Base-by-base conservation (phyloP, 2,329 filamentous ascomycete genomes). In the Hansfordia pulvinata region DNA sequence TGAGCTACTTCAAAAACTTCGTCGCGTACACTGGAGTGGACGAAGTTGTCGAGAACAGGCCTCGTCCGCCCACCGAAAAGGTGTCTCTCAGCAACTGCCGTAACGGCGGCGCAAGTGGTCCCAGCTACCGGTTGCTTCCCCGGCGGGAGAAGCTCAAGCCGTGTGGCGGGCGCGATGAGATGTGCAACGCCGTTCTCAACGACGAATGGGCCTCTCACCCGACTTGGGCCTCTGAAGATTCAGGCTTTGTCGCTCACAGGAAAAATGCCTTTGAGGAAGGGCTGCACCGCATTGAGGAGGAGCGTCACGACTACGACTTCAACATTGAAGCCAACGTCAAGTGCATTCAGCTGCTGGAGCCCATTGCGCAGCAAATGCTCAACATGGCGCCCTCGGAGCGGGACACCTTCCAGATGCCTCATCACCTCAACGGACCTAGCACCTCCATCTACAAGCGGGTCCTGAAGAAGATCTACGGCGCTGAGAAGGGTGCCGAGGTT, bases 191-290 rank as follows among this genome's bases (percentile, higher is more conserved):
- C 14, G 88, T 98, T 1, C 63, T 98, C 29, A 98, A 98, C 38
- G 90, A 98, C 41, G 83, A 94, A 39, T 98, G 90, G 90, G 90
- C 90, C 2, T 96, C 88, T 15, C 90, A 98, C 54, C 90, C 90
- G 4, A 98, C 90, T 0, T 98, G 90, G 90, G 90, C 88, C 2
- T 96, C 88, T 1, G 90, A 98, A 52, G 90, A 98, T 47, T 93
- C 83, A 23, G 90, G 90, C 1, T 98, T 98, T 42, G 88, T 98
- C 32, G 90, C 90, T 9, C 90, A 98, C 54, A 75, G 88, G 35
- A 98, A 98, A 67, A 98, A 98, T 42, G 73, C 79, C 29, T 93
- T 80, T 37, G 90, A 98, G 50, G 90, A 98, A 52, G 81, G 81
- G 17, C 70, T 98, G 7, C 90, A 98, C 47, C 70, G 90, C 12